These are phyloP conservation scores for Senecio squalidus DNA, from an alignment of 140 eudicot species.

Conservation along the genomic window DNA sequence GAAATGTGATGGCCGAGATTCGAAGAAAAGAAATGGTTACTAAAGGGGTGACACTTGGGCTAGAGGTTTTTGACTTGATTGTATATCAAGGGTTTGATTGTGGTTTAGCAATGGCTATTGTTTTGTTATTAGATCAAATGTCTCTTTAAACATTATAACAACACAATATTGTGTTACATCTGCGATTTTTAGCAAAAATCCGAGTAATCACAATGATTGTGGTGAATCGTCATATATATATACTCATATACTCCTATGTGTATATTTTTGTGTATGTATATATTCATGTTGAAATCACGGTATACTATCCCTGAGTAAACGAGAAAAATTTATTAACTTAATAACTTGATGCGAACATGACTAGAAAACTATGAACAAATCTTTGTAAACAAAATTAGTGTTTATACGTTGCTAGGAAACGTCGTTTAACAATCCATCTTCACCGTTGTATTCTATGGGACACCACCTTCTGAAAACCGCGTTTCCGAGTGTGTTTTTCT, in stretches of 20 bases:
- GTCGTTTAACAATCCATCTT: too few species aligned
- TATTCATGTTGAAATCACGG: neutral
- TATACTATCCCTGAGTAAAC: too few species aligned
- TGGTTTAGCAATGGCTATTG: slow-evolving; percentile 67
- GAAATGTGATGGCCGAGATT: slow-evolving; percentile 59
- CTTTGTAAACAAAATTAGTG: too few species aligned
- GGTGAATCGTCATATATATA: neutral
- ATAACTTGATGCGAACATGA: too few species aligned
- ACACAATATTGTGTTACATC: slow-evolving; percentile 19
- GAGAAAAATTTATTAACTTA: too few species aligned
- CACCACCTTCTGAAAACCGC: too few species aligned
- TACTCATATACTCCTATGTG: neutral
- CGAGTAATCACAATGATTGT: slow-evolving; percentile 17
- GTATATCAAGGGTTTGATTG: slow-evolving; percentile 51
- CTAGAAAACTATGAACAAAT: too few species aligned
- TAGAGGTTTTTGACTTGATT: slow-evolving; percentile 63
- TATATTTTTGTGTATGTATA: neutral
- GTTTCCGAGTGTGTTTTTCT: too few species aligned
- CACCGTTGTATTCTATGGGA: too few species aligned
- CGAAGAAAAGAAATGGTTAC: slow-evolving; percentile 46
- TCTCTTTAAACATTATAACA: slow-evolving; percentile 30
- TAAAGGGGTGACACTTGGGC: slow-evolving; percentile 59
- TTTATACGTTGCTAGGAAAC: too few species aligned
- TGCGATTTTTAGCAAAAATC: slow-evolving; percentile 18
- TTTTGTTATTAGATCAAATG: slow-evolving; percentile 82